Evolutionary conservation across 2,329 filamentous ascomycete species (phyloP).

Genomic region (Truncatella angustata): DNA sequence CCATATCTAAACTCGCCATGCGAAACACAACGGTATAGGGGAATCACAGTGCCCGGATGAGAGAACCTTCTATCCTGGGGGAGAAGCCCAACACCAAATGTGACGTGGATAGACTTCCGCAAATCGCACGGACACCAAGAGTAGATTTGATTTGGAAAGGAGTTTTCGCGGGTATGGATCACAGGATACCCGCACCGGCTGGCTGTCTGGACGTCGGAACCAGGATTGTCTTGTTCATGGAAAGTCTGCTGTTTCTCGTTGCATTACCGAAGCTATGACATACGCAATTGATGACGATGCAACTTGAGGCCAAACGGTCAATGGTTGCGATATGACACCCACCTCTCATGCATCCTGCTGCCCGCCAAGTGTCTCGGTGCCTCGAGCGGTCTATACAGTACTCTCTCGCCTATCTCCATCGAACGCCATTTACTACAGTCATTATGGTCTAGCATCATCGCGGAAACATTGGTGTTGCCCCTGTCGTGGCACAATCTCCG

Average conservation of each 20-base stretch:
- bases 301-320: neutral
- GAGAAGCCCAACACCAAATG: too few species aligned
- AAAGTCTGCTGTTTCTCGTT: neutral
- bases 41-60: too few species aligned
- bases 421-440: too few species aligned
- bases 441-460: too few species aligned
- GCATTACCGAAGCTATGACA: neutral
- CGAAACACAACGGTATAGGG: neutral
- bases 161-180: neutral
- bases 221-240: neutral
- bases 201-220: neutral
- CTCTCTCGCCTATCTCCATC: too few species aligned
- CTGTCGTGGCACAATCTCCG: too few species aligned
- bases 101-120: too few species aligned
- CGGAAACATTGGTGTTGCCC: too few species aligned
- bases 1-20: conserved; percentile 20
- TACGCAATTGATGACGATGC: neutral
- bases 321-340: neutral
- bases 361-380: too few species aligned
- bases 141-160: conserved; percentile 7
- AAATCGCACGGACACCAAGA: neutral
- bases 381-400: too few species aligned
- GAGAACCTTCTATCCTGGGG: too few species aligned
- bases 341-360: too few species aligned
- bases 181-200: neutral